Evolutionary conservation across 2,329 filamentous ascomycete genomes (phyloP).

Genomic region (Sporothrix brasiliensis): DNA sequence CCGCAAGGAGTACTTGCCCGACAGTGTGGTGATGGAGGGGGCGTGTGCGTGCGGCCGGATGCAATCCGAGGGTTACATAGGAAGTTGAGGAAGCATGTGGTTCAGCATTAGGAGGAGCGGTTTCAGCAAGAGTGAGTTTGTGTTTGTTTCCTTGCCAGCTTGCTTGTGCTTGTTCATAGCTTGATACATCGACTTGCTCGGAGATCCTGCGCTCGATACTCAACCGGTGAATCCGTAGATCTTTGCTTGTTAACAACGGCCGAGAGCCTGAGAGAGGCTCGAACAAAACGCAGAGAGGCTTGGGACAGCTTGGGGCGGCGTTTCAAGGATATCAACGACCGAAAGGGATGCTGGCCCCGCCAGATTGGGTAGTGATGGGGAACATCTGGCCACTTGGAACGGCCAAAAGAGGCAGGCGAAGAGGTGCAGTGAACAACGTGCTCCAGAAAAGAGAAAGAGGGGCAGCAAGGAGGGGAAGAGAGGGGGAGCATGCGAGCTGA

Average conservation of each 20-base stretch:
- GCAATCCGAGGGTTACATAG: neutral
- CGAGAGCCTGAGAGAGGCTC: slow-evolving; percentile 3
- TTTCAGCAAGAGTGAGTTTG: slow-evolving; percentile 16
- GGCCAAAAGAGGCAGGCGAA: neutral
- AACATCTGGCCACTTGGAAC: too few species aligned
- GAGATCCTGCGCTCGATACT: neutral
- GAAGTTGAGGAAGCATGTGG: neutral
- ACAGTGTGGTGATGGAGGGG: slow-evolving; percentile 5
- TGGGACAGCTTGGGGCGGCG: neutral
- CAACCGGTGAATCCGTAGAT: slow-evolving; percentile 8
- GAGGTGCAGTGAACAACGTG: slow-evolving; percentile 5
- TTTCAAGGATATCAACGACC: neutral
- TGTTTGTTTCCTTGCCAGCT: neutral
- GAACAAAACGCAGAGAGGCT: neutral
- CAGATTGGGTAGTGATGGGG: slow-evolving; percentile 14
- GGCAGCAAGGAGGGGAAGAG: slow-evolving; percentile 1
- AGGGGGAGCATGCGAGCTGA: slow-evolving; percentile 17
- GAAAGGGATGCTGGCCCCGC: slow-evolving; percentile 4
- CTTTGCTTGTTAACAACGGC: neutral
- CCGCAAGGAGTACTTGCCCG: neutral
- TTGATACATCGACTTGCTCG: neutral
- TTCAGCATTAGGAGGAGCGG: neutral
- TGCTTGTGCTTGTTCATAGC: neutral
- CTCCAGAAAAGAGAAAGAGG: neutral
- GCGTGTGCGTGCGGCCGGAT: neutral